A percentile compares a stretch with the other conserved stretches of the same genome.
Conservation (phyloP, 192 early-diverging fungal genomes). For the Coemansia sp. region DNA sequence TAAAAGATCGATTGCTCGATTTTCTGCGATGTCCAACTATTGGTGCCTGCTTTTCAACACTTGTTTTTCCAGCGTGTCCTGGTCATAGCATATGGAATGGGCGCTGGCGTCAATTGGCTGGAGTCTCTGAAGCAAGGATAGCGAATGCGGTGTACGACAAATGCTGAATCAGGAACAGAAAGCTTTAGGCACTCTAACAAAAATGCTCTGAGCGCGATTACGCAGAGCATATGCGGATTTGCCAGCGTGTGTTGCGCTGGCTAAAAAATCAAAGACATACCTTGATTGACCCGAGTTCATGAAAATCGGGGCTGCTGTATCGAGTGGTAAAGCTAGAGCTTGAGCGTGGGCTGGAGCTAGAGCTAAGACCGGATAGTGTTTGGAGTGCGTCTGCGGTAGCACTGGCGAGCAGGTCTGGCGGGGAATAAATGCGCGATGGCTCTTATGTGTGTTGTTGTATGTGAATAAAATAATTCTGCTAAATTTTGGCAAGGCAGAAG, state of each 20-base stretch:
- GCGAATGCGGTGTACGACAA: too few species aligned
- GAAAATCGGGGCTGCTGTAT: conserved; percentile 5
- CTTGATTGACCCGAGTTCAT: conserved; percentile 14
- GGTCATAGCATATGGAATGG: not conserved
- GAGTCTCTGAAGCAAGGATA: too few species aligned
- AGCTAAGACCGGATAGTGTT: not conserved
- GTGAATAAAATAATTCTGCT: not conserved
- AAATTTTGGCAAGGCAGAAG: not conserved
- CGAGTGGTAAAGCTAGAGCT: not conserved
- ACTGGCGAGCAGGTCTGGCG: not conserved
- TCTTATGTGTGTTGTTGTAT: not conserved
- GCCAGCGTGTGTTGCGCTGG: not conserved
- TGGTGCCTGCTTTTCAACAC: not conserved
- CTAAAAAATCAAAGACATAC: not conserved
- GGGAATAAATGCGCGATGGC: not conserved
- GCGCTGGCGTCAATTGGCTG: not conserved
- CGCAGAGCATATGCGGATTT: not conserved
- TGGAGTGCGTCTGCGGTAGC: not conserved
- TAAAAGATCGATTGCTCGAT: conserved; percentile 11
- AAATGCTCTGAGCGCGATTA: too few species aligned
- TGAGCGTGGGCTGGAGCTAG: not conserved
- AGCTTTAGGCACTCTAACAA: too few species aligned
- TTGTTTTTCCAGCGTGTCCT: not conserved
- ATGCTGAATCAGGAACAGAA: too few species aligned
- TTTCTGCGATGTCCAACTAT: conserved; percentile 2